Evolutionary conservation across 768 basidiomycete genomes (phyloP), one percentile per base, ranked within the genome.

Genomic region (Punctularia strigosozonata): DNA sequence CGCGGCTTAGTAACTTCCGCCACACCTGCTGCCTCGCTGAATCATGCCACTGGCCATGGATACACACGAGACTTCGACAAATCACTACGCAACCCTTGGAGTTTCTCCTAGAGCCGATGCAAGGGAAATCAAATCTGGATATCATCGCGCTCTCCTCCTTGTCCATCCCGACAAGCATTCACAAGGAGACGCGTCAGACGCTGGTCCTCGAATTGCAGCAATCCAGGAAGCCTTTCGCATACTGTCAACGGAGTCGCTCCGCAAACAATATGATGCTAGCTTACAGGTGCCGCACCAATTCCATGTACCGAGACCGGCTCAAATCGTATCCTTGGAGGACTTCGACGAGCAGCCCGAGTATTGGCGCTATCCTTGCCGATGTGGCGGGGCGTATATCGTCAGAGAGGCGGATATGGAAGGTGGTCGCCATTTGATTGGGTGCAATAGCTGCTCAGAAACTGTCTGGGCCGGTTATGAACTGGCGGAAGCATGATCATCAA

Each of bases 391-490:
- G 15, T 89, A 86, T 50, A 57, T 48, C 25, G 73, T 89, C 40
- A 64, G 63, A 0, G 66, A 68, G 38, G 56, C 48, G 2, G 68
- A 79, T 36, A 69, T 89, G 65, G 84, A 88, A 43, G 58, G 57
- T 2, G 87, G 74, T n/a, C 62, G 63, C 36, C 86, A 89, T 53
- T 65, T 89, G 5, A 61, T 86, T 7, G 75, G 69, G 2, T 90
- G 87, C 46, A 70, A 59, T 39, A 72, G 73, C 38, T 89, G 86
- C 52, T 90, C 87, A 13, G 87, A 89, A 56, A 75, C 73, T 6
- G 63, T 89, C 1, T 89, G 85, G 82, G 81, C 77, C n/a, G 86
- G 87, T 1, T 89, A 86, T 49, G 80, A 89, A 56, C 50, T 69
- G 10, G 61, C 53, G 15, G 62, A 65, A 30, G 57, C n/a, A n/a